These are phyloP conservation scores for Penicillium soppii DNA, from an alignment of 495 filamentous ascomycete species.

Conservation along the genomic window DNA sequence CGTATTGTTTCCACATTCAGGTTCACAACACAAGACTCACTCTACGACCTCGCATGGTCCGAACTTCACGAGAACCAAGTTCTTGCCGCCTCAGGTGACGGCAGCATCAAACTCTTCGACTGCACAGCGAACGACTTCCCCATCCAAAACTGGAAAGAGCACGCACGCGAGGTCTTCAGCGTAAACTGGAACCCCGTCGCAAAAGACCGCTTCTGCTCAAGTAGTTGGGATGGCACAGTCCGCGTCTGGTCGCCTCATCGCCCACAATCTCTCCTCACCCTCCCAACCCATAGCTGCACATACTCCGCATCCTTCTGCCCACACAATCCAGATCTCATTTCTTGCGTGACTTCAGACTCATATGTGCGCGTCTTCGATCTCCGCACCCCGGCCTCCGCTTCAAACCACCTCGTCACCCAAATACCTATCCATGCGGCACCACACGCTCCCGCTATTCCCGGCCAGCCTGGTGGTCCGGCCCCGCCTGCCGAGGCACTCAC, in stretches of 20 bases:
- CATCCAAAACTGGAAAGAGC: slow-evolving; percentile 84
- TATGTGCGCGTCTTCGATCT: slow-evolving; percentile 88
- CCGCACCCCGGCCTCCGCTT: slow-evolving; percentile 72
- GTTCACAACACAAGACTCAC: slow-evolving; percentile 94
- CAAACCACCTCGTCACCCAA: slow-evolving; percentile 74
- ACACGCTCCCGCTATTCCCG: slow-evolving; percentile 36
- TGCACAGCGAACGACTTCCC: slow-evolving; percentile 74
- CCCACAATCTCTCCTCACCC: slow-evolving; percentile 68
- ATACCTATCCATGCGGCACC: slow-evolving; percentile 74
- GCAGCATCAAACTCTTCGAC: slow-evolving; percentile 93
- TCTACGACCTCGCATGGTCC: slow-evolving; percentile 92
- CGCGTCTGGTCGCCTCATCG: slow-evolving; percentile 86
- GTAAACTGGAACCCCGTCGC: slow-evolving; percentile 87
- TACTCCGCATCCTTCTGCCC: slow-evolving; percentile 84
- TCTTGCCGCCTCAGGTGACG: slow-evolving; percentile 82
- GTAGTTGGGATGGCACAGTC: slow-evolving; percentile 91
- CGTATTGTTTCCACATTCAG: slow-evolving; percentile 32
- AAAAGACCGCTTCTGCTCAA: slow-evolving; percentile 87
- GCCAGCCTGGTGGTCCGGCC: slow-evolving; percentile 31
- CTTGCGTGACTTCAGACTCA: slow-evolving; percentile 79
- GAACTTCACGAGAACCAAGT: slow-evolving; percentile 92
- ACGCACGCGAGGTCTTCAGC: slow-evolving; percentile 86
- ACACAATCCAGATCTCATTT: slow-evolving; percentile 73
- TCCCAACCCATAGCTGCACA: slow-evolving; percentile 87
- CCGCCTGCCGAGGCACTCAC: slow-evolving; percentile 80